Base-by-base conservation (phyloP, 225 moss, liverwort and hornwort species). In the Asterella californica region DNA sequence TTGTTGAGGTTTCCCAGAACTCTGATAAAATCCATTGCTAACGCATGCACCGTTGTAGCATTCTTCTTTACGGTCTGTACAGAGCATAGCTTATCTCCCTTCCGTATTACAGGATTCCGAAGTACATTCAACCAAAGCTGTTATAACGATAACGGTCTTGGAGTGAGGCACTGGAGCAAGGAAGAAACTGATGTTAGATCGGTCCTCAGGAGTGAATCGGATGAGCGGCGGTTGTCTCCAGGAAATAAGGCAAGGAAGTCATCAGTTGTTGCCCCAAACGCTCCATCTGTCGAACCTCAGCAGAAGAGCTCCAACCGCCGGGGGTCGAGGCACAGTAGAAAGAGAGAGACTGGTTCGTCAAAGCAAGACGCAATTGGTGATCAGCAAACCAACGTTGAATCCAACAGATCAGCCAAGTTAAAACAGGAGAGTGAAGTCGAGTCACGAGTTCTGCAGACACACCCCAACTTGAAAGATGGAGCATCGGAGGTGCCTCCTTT, bases 401-500 rank as follows among this genome's bases (percentile, higher is more conserved):
- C 55, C 59, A 53, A 54, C 53, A 53, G 30, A 11, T 30, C 32
- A 33, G 75, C 10, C 17, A 33, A 10, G 12, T 9, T 38, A 24
- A 60, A 76, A 19, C 30, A 76, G 57, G 73, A 64, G 48, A 59
- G 65, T 72, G 72, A 80, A 77, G 73, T 5, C 67, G 57, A 32
- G 49, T n/a, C 68, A 77, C 82, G 12, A 80, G 21, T 68, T 29
- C 38, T 29, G 66, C 50, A 11, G 57, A 76, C 76, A 25, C 82
- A n/a, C 25, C 76, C 76, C 21, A 82, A 82, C 33, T 15, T 63
- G 11, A 82, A 82, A 57, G 76, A 76, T 55, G 79, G 59, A 67
- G 36, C 55, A 45, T 46, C 54, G 66, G 82, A 85, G 77, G 77
- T 61, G 67, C 76, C 80, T 82, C 74, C 11, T 76, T 53, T 83